Evolutionary conservation across 495 filamentous ascomycete species (phyloP), one percentile per base, ranked within the genome.

Genomic region (Astrothelium subdiscretum): DNA sequence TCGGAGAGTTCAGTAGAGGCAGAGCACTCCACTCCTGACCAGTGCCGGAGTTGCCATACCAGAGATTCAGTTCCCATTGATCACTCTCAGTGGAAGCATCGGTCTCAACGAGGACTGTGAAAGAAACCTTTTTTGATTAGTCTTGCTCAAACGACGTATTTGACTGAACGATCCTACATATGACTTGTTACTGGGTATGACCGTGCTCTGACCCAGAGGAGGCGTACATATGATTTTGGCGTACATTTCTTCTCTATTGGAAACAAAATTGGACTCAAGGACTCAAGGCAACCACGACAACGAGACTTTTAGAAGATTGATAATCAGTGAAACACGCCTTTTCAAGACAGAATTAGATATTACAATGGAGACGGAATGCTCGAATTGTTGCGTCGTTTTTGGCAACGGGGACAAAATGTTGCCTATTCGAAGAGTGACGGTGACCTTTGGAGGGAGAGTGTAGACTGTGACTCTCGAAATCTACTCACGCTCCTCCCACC

Each of bases 91-190:
- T 77, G 32, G 82, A 78, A 58, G 73, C 75, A 35, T 69, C 77
- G 51, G 80, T 83, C 63, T 91, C 88, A 31, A 96, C 75, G n/a
- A 90, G 73, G 18, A 89, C 88, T 18, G 81, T 84, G 63, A 94
- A 87, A 2, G 68, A 68, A 13, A 88, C 75, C 75, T 82, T 63
- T 27, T 22, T 18, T 57, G 11, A 18, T 38, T 57, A 54, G 20
- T 29, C 26, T 67, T 65, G 26, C 60, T n/a, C 22, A 4, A 51
- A 22, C 2, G 8, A 12, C 0, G 4, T 26, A 54, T 44, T 18
- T 48, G 10, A 32, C 26, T 0, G n/a, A 27, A 18, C 10, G 43
- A 2, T 40, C 44, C 24, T 26, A 63, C 59, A 20, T 5, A 44
- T 6, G 32, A 22, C 0, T 5, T 3, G 31, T 5, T 27, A 15